A percentile compares a stretch with the other conserved stretches of the same genome.
phyloP scores from a whole-genome alignment of 2,329 filamentous ascomycete genomes.

The Aspergillus pseudoterreus region DNA sequence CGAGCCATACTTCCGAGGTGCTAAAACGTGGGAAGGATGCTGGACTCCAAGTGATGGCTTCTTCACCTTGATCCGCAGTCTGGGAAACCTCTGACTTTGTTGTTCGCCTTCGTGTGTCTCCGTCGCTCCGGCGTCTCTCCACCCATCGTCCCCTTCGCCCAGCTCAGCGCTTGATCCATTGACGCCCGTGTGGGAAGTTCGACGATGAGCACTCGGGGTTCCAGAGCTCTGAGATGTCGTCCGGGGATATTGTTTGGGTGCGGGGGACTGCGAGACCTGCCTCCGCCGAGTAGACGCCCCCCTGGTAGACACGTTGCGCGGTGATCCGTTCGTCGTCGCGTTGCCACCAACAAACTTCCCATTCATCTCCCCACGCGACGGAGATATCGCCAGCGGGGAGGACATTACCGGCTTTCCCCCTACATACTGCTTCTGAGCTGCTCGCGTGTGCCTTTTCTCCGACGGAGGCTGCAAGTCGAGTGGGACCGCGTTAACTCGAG shows the following conservation, averaged over 20 bases:
- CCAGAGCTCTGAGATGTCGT: slow-evolving; percentile 29
- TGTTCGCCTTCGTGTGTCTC: slow-evolving; percentile 19
- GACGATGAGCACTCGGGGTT: slow-evolving; percentile 14
- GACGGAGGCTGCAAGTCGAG: slow-evolving; percentile 46
- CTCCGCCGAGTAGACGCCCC: slow-evolving; percentile 18
- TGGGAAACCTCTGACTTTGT: slow-evolving; percentile 26
- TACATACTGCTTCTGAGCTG: slow-evolving; percentile 32
- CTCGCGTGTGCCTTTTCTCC: slow-evolving; percentile 46
- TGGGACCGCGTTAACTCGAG: slow-evolving; percentile 50
- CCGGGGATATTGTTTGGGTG: slow-evolving; percentile 24
- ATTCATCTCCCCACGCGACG: slow-evolving; percentile 26
- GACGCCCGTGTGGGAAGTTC: slow-evolving; percentile 12
- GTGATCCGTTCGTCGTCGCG: slow-evolving; percentile 28
- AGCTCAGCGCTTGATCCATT: slow-evolving; percentile 15
- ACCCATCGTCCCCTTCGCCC: slow-evolving; percentile 10
- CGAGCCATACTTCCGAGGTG: slow-evolving; percentile 45
- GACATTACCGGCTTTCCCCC: slow-evolving; percentile 24
- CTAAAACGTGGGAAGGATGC: slow-evolving; percentile 50
- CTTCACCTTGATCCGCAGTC: slow-evolving; percentile 48
- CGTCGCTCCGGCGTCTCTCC: slow-evolving; percentile 1
- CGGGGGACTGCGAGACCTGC: slow-evolving; percentile 25
- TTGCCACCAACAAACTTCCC: slow-evolving; percentile 29
- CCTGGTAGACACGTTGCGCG: slow-evolving; percentile 22
- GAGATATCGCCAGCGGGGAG: slow-evolving; percentile 29
- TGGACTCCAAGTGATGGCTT: slow-evolving; percentile 49